phyloP scores from a whole-genome alignment of 1,284 basidiomycete species.

The Ustilago loliicola region DNA sequence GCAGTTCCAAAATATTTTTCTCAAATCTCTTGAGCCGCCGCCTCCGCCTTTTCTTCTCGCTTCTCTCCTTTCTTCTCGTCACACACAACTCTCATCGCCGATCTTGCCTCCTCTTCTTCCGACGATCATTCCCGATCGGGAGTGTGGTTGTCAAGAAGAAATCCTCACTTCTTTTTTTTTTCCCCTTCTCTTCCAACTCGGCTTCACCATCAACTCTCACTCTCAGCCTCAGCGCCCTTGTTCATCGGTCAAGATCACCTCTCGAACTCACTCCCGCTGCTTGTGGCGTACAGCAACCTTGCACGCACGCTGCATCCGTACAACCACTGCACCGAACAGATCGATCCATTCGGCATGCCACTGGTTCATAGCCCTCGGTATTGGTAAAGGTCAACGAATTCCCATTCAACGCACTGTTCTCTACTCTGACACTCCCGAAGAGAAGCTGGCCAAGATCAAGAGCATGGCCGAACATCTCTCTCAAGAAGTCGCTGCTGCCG shows the following conservation, averaged over 20 bases:
- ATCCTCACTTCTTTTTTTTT: not conserved
- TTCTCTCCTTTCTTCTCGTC: conserved; percentile 10
- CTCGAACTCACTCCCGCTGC: not conserved
- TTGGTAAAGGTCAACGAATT: conserved; percentile 37
- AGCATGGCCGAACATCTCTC: conserved; percentile 32
- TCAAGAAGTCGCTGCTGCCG: conserved; percentile 22
- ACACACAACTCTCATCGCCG: not conserved
- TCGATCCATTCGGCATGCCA: conserved; percentile 1
- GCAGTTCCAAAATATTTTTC: conserved; percentile 17
- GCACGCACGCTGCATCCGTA: not conserved
- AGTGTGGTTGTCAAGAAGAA: not conserved
- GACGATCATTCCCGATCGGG: not conserved
- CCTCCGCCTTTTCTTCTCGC: conserved; percentile 16
- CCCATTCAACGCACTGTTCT: conserved; percentile 30
- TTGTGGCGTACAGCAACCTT: not conserved
- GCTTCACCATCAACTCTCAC: not conserved
- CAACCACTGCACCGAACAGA: too few relatives aligned
- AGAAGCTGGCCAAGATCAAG: conserved; percentile 34
- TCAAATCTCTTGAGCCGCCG: too few relatives aligned
- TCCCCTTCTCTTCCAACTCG: not conserved
- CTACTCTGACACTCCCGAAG: conserved; percentile 32
- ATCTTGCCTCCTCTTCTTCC: not conserved
- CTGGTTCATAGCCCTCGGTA: conserved; percentile 40
- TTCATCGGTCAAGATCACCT: not conserved
- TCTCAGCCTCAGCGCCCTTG: not conserved